Evolutionary conservation across 78 protist species (phyloP).

Genomic region (Dictyostelium citrinum): DNA sequence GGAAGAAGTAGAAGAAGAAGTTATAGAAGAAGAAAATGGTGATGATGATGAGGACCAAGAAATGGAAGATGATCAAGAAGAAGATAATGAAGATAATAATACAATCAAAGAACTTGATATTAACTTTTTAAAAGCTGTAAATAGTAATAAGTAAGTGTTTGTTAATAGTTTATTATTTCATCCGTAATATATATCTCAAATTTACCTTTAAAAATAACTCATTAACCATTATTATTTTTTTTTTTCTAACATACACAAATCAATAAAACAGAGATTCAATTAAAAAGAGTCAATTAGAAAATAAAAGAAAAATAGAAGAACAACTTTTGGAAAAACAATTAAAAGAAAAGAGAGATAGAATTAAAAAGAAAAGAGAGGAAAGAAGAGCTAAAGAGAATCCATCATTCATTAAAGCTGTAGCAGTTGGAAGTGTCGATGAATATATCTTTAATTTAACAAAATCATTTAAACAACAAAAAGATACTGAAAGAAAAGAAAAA

Average conservation of each 20-base stretch:
- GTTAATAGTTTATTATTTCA: too few species aligned
- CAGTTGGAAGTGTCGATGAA: slow-evolving; percentile 15
- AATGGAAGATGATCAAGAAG: background rate
- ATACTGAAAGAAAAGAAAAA: background rate
- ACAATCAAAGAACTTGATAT: background rate
- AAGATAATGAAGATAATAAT: background rate
- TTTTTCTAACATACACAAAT: background rate
- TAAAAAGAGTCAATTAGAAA: background rate
- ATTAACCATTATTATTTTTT: background rate
- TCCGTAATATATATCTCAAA: background rate
- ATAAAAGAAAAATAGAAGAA: background rate
- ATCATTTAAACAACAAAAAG: background rate
- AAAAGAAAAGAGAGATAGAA: slow-evolving; percentile 12
- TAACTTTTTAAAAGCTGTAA: background rate
- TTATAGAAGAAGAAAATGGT: background rate
- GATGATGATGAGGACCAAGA: background rate
- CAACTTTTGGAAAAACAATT: background rate
- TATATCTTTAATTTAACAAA: background rate
- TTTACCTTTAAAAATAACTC: background rate
- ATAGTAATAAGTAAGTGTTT: background rate
- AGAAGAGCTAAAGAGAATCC: background rate
- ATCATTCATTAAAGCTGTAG: background rate
- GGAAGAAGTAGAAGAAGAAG: background rate
- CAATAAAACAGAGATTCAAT: background rate
- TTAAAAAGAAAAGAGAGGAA: background rate